Conservation (phyloP, 257 asterid genomes). For the Salvia miltiorrhiza region DNA sequence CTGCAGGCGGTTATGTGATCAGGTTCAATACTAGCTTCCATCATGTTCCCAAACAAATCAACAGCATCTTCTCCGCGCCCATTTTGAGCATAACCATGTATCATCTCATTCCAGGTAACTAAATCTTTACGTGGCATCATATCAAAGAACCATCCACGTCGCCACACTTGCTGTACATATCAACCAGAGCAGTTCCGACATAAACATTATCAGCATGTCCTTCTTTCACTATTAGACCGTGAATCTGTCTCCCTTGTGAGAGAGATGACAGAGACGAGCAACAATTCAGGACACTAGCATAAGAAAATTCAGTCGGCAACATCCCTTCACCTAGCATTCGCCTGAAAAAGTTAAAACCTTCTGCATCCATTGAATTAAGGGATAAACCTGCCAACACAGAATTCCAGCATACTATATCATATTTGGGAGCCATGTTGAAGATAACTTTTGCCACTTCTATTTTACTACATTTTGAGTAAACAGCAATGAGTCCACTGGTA, state of each 20-base stretch:
- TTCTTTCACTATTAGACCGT: slow-evolving; percentile 39
- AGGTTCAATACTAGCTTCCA: too few relatives aligned
- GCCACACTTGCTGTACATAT: slow-evolving; percentile 66
- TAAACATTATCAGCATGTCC: slow-evolving; percentile 48
- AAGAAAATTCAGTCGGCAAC: slow-evolving; percentile 55
- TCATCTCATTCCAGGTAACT: slow-evolving; percentile 66
- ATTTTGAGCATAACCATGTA: too few relatives aligned
- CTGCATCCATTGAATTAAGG: slow-evolving; percentile 38
- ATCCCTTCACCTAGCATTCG: slow-evolving; percentile 43
- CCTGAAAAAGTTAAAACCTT: slow-evolving; percentile 48
- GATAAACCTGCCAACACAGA: slow-evolving; percentile 64
- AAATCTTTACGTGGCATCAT: slow-evolving; percentile 39
- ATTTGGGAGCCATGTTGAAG: slow-evolving; percentile 34
- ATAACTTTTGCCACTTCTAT: slow-evolving; percentile 43
- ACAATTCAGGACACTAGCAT: slow-evolving; percentile 48
- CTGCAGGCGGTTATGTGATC: too few relatives aligned
- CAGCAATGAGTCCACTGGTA: slow-evolving; percentile 62
- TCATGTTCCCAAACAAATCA: too few relatives aligned
- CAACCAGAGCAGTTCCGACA: slow-evolving; percentile 55
- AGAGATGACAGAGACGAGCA: slow-evolving; percentile 48
- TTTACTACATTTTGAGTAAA: slow-evolving; percentile 59
- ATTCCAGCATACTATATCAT: slow-evolving; percentile 62
- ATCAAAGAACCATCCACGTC: slow-evolving; percentile 43
- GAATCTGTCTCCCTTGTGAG: slow-evolving; percentile 60
- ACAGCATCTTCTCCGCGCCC: slow-evolving; percentile 57